phyloP scores from a whole-genome alignment of 805 yeast species.

The Maudiozyma pseudohumilis region DNA sequence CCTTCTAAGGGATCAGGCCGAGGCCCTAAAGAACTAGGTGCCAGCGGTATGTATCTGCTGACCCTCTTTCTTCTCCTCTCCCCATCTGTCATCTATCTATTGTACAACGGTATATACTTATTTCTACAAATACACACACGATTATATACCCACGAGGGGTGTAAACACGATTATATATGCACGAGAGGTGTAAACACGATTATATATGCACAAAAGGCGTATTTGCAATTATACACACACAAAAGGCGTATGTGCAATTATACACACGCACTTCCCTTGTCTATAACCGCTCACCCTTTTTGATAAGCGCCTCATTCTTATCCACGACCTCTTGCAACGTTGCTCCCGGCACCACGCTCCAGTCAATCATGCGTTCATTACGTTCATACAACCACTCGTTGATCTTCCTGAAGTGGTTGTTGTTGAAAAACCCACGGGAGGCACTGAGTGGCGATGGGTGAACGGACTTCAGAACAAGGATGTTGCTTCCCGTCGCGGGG shows the following conservation, averaged over 20 bases:
- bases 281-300: not conserved
- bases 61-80: not conserved
- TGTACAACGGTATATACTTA: constrained; percentile 2
- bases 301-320: constrained; percentile 6
- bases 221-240: not conserved
- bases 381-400: constrained; percentile 60
- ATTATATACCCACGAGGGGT: not conserved
- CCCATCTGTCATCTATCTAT: not conserved
- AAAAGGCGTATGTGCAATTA: not conserved
- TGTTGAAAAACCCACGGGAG: constrained; percentile 66
- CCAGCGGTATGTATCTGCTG: not conserved
- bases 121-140: not conserved
- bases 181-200: not conserved
- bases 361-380: constrained; percentile 45
- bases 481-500: constrained; percentile 23
- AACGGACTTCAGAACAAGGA: constrained; percentile 56
- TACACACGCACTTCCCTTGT: not conserved
- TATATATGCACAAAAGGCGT: not conserved
- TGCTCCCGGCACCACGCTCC: constrained; percentile 40
- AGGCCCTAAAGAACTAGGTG: constrained; percentile 30
- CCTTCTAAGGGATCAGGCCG: constrained; percentile 71
- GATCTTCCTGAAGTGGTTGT: constrained; percentile 61
- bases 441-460: constrained; percentile 97
- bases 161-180: not conserved
- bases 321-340: constrained; percentile 16